phyloP scores from a whole-genome alignment of 2,329 filamentous ascomycete genomes.

The Fusarium pseudoanthophilum region DNA sequence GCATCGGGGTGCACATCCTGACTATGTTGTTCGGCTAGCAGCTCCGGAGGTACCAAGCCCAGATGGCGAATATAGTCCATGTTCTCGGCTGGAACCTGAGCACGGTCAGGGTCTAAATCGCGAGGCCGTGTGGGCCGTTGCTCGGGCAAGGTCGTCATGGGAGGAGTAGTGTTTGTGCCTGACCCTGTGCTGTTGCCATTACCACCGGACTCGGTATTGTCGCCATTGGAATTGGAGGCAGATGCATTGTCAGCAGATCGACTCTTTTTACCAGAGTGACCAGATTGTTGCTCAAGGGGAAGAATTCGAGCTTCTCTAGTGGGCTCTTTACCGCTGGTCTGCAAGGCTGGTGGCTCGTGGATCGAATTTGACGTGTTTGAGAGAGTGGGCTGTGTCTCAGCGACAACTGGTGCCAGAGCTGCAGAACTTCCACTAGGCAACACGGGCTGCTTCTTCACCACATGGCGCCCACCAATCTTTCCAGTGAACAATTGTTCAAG shows the following conservation, averaged over 20 bases:
- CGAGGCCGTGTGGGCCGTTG: slow-evolving; percentile 81
- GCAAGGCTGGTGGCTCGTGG: slow-evolving; percentile 52
- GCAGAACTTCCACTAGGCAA: slow-evolving; percentile 24
- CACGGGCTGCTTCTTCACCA: slow-evolving; percentile 38
- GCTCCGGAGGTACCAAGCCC: slow-evolving; percentile 70
- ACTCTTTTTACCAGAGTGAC: slow-evolving; percentile 52
- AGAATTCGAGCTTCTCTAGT: slow-evolving; percentile 63
- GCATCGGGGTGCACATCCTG: slow-evolving; percentile 67
- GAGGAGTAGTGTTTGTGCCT: slow-evolving; percentile 54
- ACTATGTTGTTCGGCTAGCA: slow-evolving; percentile 55
- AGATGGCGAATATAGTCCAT: slow-evolving; percentile 82
- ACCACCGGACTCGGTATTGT: slow-evolving; percentile 57
- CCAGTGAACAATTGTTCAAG: slow-evolving; percentile 87
- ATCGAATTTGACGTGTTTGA: slow-evolving; percentile 5
- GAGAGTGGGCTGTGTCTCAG: slow-evolving; percentile 42
- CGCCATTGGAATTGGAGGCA: slow-evolving; percentile 59
- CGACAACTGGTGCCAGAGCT: slow-evolving; percentile 36
- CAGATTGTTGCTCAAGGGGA: slow-evolving; percentile 43
- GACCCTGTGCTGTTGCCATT: slow-evolving; percentile 49
- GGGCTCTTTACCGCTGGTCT: slow-evolving; percentile 42
- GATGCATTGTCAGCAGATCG: slow-evolving; percentile 58
- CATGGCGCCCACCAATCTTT: slow-evolving; percentile 61
- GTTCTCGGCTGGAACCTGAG: slow-evolving; percentile 79
- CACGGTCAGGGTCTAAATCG: slow-evolving; percentile 82
- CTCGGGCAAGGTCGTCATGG: slow-evolving; percentile 61